Conservation (phyloP, 768 basidiomycete species). For the Termitomyces eurrhizus region DNA sequence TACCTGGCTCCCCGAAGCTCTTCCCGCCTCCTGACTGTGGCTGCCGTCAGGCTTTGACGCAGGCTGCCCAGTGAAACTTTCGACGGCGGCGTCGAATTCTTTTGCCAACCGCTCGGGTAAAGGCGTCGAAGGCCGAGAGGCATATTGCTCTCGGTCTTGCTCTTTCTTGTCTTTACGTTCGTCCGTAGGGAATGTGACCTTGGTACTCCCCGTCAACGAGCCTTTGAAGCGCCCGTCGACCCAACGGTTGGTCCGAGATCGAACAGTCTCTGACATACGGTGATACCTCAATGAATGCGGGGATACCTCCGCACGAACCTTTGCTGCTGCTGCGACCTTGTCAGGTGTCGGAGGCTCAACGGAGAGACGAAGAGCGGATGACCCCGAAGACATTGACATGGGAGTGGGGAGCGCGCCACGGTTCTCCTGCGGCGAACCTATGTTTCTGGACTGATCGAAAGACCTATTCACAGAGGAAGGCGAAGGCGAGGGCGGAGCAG, state of each 20-base stretch:
- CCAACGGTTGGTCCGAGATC: conserved; percentile 57
- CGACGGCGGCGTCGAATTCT: conserved; percentile 44
- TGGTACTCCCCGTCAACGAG: conserved; percentile 13
- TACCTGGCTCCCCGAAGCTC: conserved; percentile 8
- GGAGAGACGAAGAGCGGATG: conserved; percentile 29
- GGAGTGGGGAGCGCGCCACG: conserved; percentile 15
- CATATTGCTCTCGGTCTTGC: conserved; percentile 4
- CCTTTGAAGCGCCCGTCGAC: conserved; percentile 50
- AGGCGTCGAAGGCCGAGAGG: conserved; percentile 19
- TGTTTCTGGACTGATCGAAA: conserved; percentile 11
- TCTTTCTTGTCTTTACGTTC: neutral
- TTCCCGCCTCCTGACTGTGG: conserved; percentile 6
- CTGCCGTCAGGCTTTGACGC: neutral
- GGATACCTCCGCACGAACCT: conserved; percentile 10
- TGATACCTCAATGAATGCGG: conserved; percentile 29
- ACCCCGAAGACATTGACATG: conserved; percentile 8
- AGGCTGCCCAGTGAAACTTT: conserved; percentile 26
- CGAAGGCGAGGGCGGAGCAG: conserved; percentile 33
- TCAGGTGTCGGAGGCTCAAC: conserved; percentile 42
- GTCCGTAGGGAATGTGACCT: conserved; percentile 4
- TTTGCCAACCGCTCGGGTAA: conserved; percentile 37
- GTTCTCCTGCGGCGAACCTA: conserved; percentile 9
- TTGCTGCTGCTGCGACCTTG: conserved; percentile 13
- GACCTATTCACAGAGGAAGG: conserved; percentile 16
- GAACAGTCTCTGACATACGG: conserved; percentile 48